phyloP scores from a whole-genome alignment of 2,329 filamentous ascomycete genomes.

The Aspergillus sp. region DNA sequence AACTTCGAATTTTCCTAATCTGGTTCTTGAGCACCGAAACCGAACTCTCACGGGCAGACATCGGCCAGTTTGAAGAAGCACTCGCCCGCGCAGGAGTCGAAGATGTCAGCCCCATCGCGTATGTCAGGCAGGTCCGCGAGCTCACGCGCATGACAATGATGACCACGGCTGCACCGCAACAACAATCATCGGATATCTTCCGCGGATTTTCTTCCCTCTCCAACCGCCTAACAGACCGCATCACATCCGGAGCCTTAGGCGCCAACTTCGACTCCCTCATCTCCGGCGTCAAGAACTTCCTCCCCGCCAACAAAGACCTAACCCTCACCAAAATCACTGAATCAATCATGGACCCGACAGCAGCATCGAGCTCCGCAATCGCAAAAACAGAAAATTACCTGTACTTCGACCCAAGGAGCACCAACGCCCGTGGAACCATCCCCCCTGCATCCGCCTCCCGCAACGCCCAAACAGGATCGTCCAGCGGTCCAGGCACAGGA shows the following conservation, averaged over 20 bases:
- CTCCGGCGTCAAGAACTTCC: slow-evolving; percentile 94
- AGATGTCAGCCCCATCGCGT: slow-evolving; percentile 75
- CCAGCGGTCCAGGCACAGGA: slow-evolving; percentile 63
- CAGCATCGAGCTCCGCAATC: slow-evolving; percentile 86
- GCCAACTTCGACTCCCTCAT: slow-evolving; percentile 93
- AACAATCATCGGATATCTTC: slow-evolving; percentile 70
- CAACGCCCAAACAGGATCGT: slow-evolving; percentile 43
- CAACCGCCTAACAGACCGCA: slow-evolving; percentile 85
- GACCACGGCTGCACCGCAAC: slow-evolving; percentile 71
- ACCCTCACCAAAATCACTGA: slow-evolving; percentile 98
- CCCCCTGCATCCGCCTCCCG: slow-evolving; percentile 67
- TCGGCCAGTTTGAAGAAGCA: slow-evolving; percentile 82
- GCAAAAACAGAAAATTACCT: slow-evolving; percentile 95
- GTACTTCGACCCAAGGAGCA: slow-evolving; percentile 93
- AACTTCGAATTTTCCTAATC: slow-evolving; percentile 91
- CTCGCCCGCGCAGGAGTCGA: slow-evolving; percentile 69
- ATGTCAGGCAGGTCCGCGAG: slow-evolving; percentile 86
- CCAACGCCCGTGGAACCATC: slow-evolving; percentile 89
- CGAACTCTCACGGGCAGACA: slow-evolving; percentile 77
- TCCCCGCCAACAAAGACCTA: slow-evolving; percentile 93
- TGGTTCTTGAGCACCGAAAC: slow-evolving; percentile 95
- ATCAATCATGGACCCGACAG: slow-evolving; percentile 92
- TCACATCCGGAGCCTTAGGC: slow-evolving; percentile 84
- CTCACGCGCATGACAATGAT: slow-evolving; percentile 99
- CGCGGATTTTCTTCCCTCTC: slow-evolving; percentile 90